Conservation (phyloP, 2,329 filamentous ascomycete genomes). For the Botryotinia globosa region DNA sequence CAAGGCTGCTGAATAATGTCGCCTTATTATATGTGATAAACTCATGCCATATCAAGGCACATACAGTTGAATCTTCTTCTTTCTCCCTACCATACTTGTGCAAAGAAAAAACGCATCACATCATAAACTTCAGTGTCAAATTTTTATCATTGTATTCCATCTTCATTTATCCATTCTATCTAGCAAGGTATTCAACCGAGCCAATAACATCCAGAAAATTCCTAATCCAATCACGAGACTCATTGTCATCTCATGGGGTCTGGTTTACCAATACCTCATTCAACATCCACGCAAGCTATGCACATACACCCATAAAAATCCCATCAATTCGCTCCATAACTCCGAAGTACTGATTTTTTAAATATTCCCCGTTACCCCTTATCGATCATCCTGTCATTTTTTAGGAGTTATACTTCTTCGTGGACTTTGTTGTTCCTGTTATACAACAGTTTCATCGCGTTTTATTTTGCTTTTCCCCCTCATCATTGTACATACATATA, state of each 20-base stretch:
- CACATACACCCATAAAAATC: background rate
- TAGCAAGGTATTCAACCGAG: slow-evolving; percentile 4
- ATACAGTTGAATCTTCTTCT: background rate
- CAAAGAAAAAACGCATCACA: background rate
- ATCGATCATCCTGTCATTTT: background rate
- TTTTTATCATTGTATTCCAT: background rate
- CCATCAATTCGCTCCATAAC: background rate
- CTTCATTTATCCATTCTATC: background rate
- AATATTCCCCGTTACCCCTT: background rate
- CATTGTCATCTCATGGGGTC: background rate
- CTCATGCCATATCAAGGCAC: background rate
- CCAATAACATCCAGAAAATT: background rate
- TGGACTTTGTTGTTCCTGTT: background rate
- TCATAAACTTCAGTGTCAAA: background rate
- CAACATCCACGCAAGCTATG: slow-evolving; percentile 5
- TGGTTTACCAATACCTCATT: background rate
- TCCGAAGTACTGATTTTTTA: background rate
- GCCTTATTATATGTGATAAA: background rate
- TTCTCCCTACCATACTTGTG: background rate
- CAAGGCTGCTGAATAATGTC: background rate
- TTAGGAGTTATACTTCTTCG: background rate
- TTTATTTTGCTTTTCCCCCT: background rate
- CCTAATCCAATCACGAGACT: background rate
- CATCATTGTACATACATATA: background rate
- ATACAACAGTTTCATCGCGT: background rate